phyloP scores from a whole-genome alignment of 768 basidiomycete species.

The Russula compacta region DNA sequence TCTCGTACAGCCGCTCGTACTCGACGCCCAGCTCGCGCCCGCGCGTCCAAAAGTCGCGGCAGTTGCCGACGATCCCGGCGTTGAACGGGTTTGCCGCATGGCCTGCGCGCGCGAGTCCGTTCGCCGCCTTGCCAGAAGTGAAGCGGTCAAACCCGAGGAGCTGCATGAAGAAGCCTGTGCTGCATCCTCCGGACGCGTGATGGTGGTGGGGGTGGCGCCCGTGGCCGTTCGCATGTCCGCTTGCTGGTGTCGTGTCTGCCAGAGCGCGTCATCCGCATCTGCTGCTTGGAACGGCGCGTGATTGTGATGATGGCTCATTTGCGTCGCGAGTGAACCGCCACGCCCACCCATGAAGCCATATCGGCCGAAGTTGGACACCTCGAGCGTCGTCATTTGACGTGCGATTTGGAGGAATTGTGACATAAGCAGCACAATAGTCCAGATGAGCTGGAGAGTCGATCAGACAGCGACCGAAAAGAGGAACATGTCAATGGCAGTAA shows the following conservation, averaged over 20 bases:
- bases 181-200: slow-evolving; percentile 30
- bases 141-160: slow-evolving; percentile 91
- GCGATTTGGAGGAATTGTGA: slow-evolving; percentile 89
- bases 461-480: slow-evolving; percentile 73
- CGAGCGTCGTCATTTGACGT: slow-evolving; percentile 91
- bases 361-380: slow-evolving; percentile 90
- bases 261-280: slow-evolving; percentile 36
- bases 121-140: slow-evolving; percentile 81
- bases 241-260: slow-evolving; percentile 27
- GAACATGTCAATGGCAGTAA: slow-evolving; percentile 71
- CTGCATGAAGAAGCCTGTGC: slow-evolving; percentile 72
- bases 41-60: slow-evolving; percentile 89
- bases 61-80: slow-evolving; percentile 66
- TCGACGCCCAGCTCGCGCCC: slow-evolving; percentile 83
- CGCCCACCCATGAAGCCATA: slow-evolving; percentile 97
- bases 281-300: slow-evolving; percentile 27
- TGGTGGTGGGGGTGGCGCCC: slow-evolving; percentile 36
- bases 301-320: slow-evolving; percentile 71
- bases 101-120: slow-evolving; percentile 70
- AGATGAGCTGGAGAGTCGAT: slow-evolving; percentile 90
- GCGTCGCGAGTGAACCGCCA: slow-evolving; percentile 55
- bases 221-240: slow-evolving; percentile 27
- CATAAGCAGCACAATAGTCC: slow-evolving; percentile 82
- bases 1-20: slow-evolving; percentile 83
- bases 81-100: slow-evolving; percentile 90